These are phyloP conservation scores for Solanum sejunctum DNA, from an alignment of 257 asterid genomes.

Conservation along the genomic window DNA sequence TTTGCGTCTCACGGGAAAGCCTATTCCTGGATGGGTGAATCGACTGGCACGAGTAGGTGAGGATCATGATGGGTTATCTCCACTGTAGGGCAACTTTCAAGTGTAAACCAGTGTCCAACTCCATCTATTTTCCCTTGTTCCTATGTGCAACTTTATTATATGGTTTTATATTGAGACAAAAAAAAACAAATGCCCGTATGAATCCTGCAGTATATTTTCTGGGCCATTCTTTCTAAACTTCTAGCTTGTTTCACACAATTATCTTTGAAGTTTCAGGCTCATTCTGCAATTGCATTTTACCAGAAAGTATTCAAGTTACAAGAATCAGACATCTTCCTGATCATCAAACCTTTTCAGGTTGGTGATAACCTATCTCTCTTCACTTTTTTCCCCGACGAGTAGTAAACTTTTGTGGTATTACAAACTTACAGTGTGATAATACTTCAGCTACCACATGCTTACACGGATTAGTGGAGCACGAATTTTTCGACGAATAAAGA, in stretches of 20 bases:
- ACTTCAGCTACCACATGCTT: background rate
- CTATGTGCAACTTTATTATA: background rate
- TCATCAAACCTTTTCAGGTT: constrained; percentile 49
- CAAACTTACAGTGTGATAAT: background rate
- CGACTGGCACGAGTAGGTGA: constrained; percentile 82
- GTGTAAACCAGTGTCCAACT: background rate
- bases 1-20: constrained; percentile 56
- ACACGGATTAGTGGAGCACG: background rate
- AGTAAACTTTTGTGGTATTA: background rate
- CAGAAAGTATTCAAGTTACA: constrained; percentile 68
- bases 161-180: background rate
- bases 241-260: background rate
- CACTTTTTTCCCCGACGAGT: background rate
- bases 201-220: background rate
- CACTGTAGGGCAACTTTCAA: background rate
- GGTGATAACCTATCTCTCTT: constrained; percentile 4
- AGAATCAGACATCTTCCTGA: constrained; percentile 51
- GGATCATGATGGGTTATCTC: background rate
- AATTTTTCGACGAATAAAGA: background rate
- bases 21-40: constrained; percentile 92
- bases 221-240: background rate
- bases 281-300: constrained; percentile 77
- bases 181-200: background rate
- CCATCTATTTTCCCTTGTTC: background rate
- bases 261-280: constrained; percentile 47